Conservation (phyloP, 2,329 filamentous ascomycete species). For the Diplocarpon mali region DNA sequence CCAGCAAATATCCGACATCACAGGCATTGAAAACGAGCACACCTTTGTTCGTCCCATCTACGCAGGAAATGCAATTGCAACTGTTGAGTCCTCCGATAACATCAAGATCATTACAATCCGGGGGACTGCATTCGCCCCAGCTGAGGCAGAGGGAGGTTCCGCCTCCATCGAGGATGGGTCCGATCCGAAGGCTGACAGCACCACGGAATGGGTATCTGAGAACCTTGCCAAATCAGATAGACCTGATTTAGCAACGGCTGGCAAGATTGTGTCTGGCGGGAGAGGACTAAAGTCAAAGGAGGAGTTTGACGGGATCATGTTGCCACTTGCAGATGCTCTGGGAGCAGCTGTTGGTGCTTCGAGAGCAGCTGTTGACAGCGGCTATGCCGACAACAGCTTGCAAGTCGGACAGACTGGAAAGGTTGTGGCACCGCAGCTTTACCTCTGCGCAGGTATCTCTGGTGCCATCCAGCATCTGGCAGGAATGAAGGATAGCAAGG, state of each 20-base stretch:
- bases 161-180: conserved; percentile 69
- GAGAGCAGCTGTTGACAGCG: conserved; percentile 88
- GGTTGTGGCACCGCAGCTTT: conserved; percentile 92
- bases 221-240: conserved; percentile 87
- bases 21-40: conserved; percentile 73
- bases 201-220: conserved; percentile 87
- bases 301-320: conserved; percentile 88
- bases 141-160: conserved; percentile 59
- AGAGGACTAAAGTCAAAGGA: conserved; percentile 96
- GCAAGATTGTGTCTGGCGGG: conserved; percentile 83
- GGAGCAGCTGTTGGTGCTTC: conserved; percentile 95
- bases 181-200: conserved; percentile 65
- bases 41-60: conserved; percentile 97
- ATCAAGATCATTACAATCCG: conserved; percentile 88
- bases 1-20: conserved; percentile 92
- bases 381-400: conserved; percentile 95
- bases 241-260: conserved; percentile 83
- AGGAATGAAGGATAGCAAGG: conserved; percentile 99
- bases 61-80: conserved; percentile 92
- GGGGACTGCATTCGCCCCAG: conserved; percentile 79
- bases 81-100: conserved; percentile 77
- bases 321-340: conserved; percentile 81
- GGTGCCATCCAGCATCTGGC: conserved; percentile 97
- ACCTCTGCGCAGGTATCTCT: conserved; percentile 90
- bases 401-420: conserved; percentile 98